Evolutionary conservation across 2,329 filamentous ascomycete species (phyloP), one percentile per base, ranked within the genome.

Genomic region (Xylariaceae sp.): DNA sequence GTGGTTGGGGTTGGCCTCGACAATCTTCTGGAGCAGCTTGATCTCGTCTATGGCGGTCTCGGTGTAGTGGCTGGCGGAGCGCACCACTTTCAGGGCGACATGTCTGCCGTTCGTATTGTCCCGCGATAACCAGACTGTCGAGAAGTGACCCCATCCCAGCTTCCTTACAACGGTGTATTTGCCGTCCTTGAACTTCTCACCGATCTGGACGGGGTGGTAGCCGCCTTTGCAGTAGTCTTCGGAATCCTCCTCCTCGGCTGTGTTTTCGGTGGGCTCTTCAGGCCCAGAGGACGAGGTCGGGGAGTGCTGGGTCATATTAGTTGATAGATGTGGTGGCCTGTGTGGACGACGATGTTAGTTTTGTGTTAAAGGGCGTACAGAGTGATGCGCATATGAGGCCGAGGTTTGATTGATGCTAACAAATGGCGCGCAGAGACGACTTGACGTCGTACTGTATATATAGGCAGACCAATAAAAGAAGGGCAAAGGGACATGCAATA

Each of bases 201-300:
- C 92, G 44, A 97, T 84, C 55, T 81, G 76, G 34, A 98, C 92
- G 3, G 92, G 92, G 61, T 98, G 92, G 65, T 97, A 98, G 45
- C 92, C 92, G 57, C 92, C 92, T 68, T 97, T 97, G 77, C 90
- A 96, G 71, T 98, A 98, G 66, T 98, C 92, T 67, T 97, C 90
- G 33, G 88, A 95, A 66, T 98, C 92, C 68, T 98, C 92, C 68
- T 98, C 92, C 62, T 97, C 92, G 59, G 89, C 90, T 27, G 90
- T 94, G 61, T 92, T 89, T 57, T 96, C 89, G 64, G 84, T 79
- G 53, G 78, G 75, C 62, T 95, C 89, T 66, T 90, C 88, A 53
- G 79, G 81, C 32, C 85, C 85, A 44, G 82, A 86, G 40, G 81
- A 78, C 37, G 85, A 85, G 36, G 83, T 83, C 43, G 86, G 85